phyloP scores from a whole-genome alignment of 2,329 filamentous ascomycete genomes.

The Botryotinia narcissicola region DNA sequence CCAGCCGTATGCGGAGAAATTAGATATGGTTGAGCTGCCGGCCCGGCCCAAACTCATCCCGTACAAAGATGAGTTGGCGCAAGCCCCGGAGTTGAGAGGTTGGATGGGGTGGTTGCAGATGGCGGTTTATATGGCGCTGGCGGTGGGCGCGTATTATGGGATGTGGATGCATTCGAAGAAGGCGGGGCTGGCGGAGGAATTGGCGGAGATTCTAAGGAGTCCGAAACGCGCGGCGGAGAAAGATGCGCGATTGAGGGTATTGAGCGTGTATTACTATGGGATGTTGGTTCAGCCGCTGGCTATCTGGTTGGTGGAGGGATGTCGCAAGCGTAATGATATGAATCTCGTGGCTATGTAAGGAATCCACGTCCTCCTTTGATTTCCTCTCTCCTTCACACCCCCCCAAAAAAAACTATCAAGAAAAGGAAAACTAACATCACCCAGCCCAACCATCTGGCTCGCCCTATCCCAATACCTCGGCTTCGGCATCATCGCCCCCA shows the following conservation, averaged over 20 bases:
- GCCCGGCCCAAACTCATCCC: conserved; percentile 4
- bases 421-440: neutral
- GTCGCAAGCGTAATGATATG: conserved; percentile 15
- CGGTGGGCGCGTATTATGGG: neutral
- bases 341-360: conserved; percentile 14
- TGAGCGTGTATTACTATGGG: neutral
- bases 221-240: neutral
- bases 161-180: conserved; percentile 4
- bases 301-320: neutral
- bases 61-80: conserved; percentile 9
- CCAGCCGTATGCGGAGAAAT: neutral
- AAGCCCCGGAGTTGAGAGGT: neutral
- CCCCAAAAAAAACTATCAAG: too few relatives aligned
- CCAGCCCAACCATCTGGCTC: conserved; percentile 9
- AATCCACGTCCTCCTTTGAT: too few relatives aligned
- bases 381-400: too few relatives aligned
- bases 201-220: neutral
- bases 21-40: conserved; percentile 8
- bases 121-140: neutral
- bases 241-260: neutral
- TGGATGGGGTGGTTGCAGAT: neutral
- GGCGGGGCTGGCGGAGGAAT: neutral
- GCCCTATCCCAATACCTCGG: conserved; percentile 3
- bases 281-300: neutral
- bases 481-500: neutral